phyloP scores from a whole-genome alignment of 106 monocot species.

The Amphibolis antarctica region DNA sequence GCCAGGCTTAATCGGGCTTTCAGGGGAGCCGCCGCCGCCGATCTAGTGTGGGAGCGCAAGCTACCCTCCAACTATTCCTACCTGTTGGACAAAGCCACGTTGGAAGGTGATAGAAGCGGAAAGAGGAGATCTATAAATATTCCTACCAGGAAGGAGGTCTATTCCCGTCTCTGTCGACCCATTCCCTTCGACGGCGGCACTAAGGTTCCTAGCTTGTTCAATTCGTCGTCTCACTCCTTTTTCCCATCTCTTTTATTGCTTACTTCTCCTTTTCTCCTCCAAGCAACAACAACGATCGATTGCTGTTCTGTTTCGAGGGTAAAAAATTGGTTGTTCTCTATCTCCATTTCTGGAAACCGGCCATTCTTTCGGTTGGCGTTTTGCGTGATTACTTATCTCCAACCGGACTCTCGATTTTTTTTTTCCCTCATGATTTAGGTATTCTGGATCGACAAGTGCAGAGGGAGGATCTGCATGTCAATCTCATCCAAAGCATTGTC shows the following conservation, averaged over 20 bases:
- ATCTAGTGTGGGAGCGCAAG: conserved; percentile 69
- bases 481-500: no score
- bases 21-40: conserved; percentile 45
- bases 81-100: conserved; percentile 22
- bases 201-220: conserved; percentile 29
- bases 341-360: no score
- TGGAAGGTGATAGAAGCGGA: not conserved
- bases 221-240: not conserved
- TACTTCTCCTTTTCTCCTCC: no score
- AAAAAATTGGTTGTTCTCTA: no score
- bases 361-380: no score
- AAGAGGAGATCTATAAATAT: not conserved
- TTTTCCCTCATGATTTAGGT: no score
- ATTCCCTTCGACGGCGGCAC: conserved; percentile 58
- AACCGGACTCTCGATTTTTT: no score
- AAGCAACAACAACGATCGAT: no score
- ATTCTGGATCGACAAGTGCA: no score
- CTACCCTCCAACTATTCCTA: conserved; percentile 56
- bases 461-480: no score
- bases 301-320: no score
- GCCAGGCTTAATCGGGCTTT: conserved; percentile 51
- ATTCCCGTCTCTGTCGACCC: conserved; percentile 47
- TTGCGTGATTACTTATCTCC: no score
- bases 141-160: conserved; percentile 60
- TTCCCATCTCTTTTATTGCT: not conserved